Base-by-base conservation (phyloP, 345 rosid species). In the Pseudoturritis turrita region DNA sequence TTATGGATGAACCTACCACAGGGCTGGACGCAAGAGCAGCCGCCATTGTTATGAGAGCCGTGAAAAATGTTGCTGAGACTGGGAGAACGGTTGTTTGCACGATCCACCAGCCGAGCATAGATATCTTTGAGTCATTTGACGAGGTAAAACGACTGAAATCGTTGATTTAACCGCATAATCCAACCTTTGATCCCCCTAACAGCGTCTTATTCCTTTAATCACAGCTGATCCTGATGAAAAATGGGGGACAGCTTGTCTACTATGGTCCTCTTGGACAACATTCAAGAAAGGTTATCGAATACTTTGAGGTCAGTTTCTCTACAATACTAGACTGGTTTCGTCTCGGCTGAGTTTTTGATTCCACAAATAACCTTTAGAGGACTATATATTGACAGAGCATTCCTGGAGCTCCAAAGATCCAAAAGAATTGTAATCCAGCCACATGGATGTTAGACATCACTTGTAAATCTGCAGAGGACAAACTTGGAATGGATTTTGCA, bases 361-460 rank as follows among this genome's bases (percentile, higher is more conserved):
- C 19, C 19, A 11, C 18, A 43, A 45, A 36, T 53, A 62, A 45
- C 11, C 28, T 15, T 10, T 55, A 39, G 65, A 37, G 43, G 8
- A 62, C 15, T 46, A 28, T 6, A 6, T 40, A 62, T 31, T 13
- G 26, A 64, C 71, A 80, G 89, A 57, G 75, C 41, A 76, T 83
- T 36, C 71, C 78, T 11, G 86, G 92, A 54, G 77, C 80, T 35
- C 87, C 82, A 15, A 81, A 81, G 50, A 82, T 87, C 67, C 72
- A 78, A 79, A 78, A 71, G 7, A 82, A 82, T 31, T 80, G 72
- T 50, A 87, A 83, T 65, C 92, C 92, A 22, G 85, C 89, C 39
- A 87, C 92, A 15, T 87, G 92, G 92, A 82, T 87, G 83, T 73
- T 87, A 47, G 92, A 87, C 19, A 76, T 83, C 69, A 80, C 89